phyloP scores from a whole-genome alignment of 2,329 filamentous ascomycete species.

The Cordyceps farinosa region DNA sequence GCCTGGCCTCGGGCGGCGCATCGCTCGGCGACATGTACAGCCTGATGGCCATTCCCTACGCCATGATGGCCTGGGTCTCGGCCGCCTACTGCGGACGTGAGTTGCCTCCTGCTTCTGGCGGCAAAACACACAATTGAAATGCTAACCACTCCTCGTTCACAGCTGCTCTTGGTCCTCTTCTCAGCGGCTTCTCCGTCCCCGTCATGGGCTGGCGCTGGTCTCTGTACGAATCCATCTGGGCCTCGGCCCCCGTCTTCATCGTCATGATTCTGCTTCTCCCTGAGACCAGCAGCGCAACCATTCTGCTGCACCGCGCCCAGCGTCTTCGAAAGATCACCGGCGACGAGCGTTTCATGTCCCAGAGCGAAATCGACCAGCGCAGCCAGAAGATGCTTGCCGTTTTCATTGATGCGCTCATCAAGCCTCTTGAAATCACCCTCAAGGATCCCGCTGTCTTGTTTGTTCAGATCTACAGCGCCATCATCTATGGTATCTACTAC shows the following conservation, averaged over 20 bases:
- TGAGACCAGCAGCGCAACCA: constrained; percentile 57
- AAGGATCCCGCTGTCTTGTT: constrained; percentile 62
- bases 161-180: constrained; percentile 56
- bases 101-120: constrained; percentile 16
- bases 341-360: constrained; percentile 52
- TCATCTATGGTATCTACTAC: constrained; percentile 61
- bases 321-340: constrained; percentile 61
- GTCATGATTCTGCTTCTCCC: constrained; percentile 60
- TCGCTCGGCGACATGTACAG: constrained; percentile 53
- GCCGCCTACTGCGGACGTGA: constrained; percentile 46
- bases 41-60: constrained; percentile 53
- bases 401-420: constrained; percentile 54
- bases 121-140: background rate
- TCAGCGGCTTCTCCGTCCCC: constrained; percentile 58
- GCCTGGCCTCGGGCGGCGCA: constrained; percentile 57
- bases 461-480: constrained; percentile 57
- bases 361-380: constrained; percentile 62
- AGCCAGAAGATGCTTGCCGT: constrained; percentile 46
- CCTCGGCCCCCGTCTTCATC: constrained; percentile 55
- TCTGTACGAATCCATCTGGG: constrained; percentile 61
- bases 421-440: constrained; percentile 57
- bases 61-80: constrained; percentile 57
- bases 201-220: constrained; percentile 62
- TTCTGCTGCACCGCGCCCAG: constrained; percentile 57
- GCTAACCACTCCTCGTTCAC: constrained; percentile 25